Base-by-base conservation (phyloP, 768 basidiomycete genomes). In the Russula brevipes region DNA sequence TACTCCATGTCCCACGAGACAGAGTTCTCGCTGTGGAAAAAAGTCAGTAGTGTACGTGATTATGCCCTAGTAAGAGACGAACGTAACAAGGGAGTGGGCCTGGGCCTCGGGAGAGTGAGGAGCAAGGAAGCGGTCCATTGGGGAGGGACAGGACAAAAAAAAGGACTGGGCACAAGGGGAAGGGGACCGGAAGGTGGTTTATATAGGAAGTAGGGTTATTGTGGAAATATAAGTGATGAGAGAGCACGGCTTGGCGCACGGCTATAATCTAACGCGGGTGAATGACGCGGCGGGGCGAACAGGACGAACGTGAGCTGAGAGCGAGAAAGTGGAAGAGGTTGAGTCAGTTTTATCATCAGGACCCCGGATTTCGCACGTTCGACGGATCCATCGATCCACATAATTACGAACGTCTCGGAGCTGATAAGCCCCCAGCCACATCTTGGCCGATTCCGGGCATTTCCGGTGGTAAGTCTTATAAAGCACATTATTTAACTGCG, bases 51-150 rank as follows among this genome's bases (percentile, higher is more conserved):
- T 54, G 57, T 41, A 14, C 54, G 50, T 14, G 36, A 17, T 5
- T 60, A 50, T 16, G 51, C 36, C 4, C 19, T 36, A 41, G 30
- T 50, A 19, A 24, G 54, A 46, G 31, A 78, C 82, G 56, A 74
- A 89, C 90, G 80, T 85, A 54, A 90, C 74, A 66, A 84, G 84
- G 66, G 71, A 78, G 75, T 91, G 82, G 30, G 90, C 89, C 60
- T 80, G 71, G 54, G 89, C 88, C 75, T 92, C 89, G 61, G 84
- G 85, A 24, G 87, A 83, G 61, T 88, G 79, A 30, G 89, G 88
- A 8, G 86, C 83, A 57, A 89, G 80, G 73, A 88, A 86, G 70
- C 83, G 83, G 68, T 88, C 86, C 83, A 91, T 88, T 39, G 59
- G 17, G 38, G 36, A 11, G 39, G 46, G 51, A 7, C 2, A 12